Evolutionary conservation across 2,329 filamentous ascomycete genomes (phyloP).

Genomic region (Nothophaeocryptopus gaeumannii): DNA sequence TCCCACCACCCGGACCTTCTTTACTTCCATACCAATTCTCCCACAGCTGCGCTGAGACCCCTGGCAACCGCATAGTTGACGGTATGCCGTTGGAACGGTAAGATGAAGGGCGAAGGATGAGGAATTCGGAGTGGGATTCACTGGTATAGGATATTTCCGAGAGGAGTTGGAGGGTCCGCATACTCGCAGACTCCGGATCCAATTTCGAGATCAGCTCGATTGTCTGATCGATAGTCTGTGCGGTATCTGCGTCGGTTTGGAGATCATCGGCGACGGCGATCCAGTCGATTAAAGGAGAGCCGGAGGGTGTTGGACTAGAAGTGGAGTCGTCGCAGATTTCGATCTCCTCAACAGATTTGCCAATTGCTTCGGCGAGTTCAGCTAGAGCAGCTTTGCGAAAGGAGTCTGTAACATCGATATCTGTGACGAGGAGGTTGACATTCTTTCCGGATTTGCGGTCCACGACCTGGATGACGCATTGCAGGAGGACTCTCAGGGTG

Average conservation of each 20-base stretch:
- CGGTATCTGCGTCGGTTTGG: slow-evolving; percentile 16
- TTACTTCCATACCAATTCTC: slow-evolving; percentile 22
- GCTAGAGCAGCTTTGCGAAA: slow-evolving; percentile 27
- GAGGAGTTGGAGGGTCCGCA: slow-evolving; percentile 25
- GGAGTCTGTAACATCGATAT: slow-evolving; percentile 29
- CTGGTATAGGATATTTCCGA: slow-evolving; percentile 26
- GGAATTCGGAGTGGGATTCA: slow-evolving; percentile 25
- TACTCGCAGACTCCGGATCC: no score
- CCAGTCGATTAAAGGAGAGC: slow-evolving; percentile 28
- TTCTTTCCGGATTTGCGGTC: slow-evolving; percentile 27
- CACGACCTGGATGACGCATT: slow-evolving; percentile 29
- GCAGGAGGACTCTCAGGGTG: slow-evolving; percentile 24
- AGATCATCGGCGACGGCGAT: slow-evolving; percentile 27
- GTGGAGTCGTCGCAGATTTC: slow-evolving; percentile 17
- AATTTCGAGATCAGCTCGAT: slow-evolving; percentile 16
- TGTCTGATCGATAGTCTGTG: no score
- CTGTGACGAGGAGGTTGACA: slow-evolving; percentile 26
- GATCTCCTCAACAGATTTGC: slow-evolving; percentile 19
- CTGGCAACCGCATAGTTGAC: slow-evolving; percentile 22
- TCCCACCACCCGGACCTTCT: slow-evolving; percentile 6
- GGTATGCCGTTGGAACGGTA: slow-evolving; percentile 22
- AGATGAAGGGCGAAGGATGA: slow-evolving; percentile 26
- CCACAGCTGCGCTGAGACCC: slow-evolving; percentile 23
- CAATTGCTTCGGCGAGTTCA: slow-evolving; percentile 24
- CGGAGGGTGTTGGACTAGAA: neutral